Percentiles rank a stretch among this genome's conserved stretches.
These are phyloP conservation scores for Diaporthe sp. DNA, from an alignment of 2,329 filamentous ascomycete genomes.

Conservation along the genomic window DNA sequence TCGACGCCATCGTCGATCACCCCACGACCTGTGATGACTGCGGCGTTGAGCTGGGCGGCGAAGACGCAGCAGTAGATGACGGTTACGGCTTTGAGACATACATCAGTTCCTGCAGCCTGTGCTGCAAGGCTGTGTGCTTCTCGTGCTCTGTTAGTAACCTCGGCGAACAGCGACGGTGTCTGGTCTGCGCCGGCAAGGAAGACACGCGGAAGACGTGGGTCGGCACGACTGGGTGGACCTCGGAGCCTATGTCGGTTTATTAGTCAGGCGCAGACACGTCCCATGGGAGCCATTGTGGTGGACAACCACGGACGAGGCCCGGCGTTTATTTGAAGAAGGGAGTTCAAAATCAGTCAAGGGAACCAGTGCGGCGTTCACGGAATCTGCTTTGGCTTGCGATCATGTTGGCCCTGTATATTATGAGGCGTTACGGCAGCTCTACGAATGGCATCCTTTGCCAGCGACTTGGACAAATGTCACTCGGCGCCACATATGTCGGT, in stretches of 20 bases:
- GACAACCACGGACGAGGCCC: neutral
- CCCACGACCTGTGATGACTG: conserved; percentile 68
- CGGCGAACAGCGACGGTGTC: conserved; percentile 65
- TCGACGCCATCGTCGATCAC: conserved; percentile 42
- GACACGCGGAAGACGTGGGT: conserved; percentile 44
- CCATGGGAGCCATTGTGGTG: conserved; percentile 4
- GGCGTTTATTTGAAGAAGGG: conserved; percentile 3
- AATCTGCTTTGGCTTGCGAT: conserved; percentile 11
- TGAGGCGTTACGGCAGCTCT: neutral
- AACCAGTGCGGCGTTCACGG: neutral
- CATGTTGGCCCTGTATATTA: neutral
- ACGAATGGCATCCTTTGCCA: neutral
- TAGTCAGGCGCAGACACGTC: conserved; percentile 41
- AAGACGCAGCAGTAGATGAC: conserved; percentile 57
- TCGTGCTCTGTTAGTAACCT: conserved; percentile 72
- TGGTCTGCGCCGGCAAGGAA: conserved; percentile 62
- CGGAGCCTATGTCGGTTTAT: conserved; percentile 40
- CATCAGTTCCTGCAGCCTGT: conserved; percentile 60
- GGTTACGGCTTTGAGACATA: conserved; percentile 44
- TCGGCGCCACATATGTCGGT: neutral
- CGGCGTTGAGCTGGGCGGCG: conserved; percentile 48
- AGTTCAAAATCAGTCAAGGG: conserved; percentile 2
- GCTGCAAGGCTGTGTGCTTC: conserved; percentile 69
- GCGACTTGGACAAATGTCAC: neutral
- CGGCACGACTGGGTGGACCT: conserved; percentile 34